Base-by-base conservation (phyloP, 129 eudicot genomes). In the Flaveria trinervia region DNA sequence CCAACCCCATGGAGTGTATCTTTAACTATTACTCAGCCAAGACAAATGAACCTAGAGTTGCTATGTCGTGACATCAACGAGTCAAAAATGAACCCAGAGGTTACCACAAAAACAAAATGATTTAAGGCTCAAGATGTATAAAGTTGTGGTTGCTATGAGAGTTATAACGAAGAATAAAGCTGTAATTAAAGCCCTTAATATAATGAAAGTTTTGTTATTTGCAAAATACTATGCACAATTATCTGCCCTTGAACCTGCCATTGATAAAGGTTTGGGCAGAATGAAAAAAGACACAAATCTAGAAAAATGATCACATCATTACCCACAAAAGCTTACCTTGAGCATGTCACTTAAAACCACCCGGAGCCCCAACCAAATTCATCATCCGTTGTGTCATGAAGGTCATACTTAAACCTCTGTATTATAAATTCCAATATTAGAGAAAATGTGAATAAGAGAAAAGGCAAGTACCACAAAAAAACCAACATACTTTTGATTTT, bases 341-440 rank as follows among this genome's bases (percentile, higher is more conserved):
- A 25, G 28, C 44, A 12, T 25, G 30, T 72, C 5, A 30, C 14
- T 18, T 45, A 45, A 28, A 61, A 62, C 48, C 7, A 8, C 30
- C 14, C 33, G 52, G 28, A 9, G 33, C 13, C 54, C 65, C 84
- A 80, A 26, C 45, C 70, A 5, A 54, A 80, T 50, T 80, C 84
- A 55, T 80, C 84, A 16, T 74, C 41, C 73, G 65, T 79, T 60
- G 73, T 73, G 46, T 30, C 36, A 30, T 30, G 36, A 30, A 30
- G 36, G 36, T 30, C 36, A 30, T 80, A 80, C 50, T 45, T 67
- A 54, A 56, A 80, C 45, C 84, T 73, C 84, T 80, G 70, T 12
- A 77, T 17, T 17, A 78, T 20, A 14, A 33, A 48, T n/a, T 17
- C 20, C 30, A 50, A 62, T 14, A 64, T 50, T 43, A 65, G 25